A percentile compares a stretch with the other conserved stretches of the same genome.
These are phyloP conservation scores for Dalechampia spathulata DNA, from an alignment of 441 rosid genomes.

Conservation along the genomic window DNA sequence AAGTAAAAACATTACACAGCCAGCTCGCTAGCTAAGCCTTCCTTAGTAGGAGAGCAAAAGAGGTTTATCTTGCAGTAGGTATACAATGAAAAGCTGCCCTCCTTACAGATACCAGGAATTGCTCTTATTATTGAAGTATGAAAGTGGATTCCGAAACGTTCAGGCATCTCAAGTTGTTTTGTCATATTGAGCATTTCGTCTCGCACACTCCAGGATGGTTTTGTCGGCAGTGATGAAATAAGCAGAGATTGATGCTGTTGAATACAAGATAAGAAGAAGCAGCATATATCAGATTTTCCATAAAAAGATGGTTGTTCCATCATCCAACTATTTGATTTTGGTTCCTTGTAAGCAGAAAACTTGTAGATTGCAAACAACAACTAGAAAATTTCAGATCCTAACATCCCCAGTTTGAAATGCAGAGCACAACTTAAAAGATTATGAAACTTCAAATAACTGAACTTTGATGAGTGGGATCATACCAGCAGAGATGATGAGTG, in stretches of 20 bases:
- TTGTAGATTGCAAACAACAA: neutral
- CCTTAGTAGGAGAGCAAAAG: neutral
- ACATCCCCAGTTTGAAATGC: neutral
- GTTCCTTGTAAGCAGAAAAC: neutral
- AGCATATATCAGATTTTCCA: neutral
- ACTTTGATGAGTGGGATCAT: conserved; percentile 9
- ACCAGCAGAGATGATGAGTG: conserved; percentile 68
- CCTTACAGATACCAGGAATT: too few species aligned
- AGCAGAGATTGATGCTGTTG: conserved; percentile 48
- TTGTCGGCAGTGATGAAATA: conserved; percentile 64
- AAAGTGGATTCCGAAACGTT: neutral
- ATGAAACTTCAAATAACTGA: neutral
- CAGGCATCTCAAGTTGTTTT: conserved; percentile 25
- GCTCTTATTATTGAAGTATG: neutral
- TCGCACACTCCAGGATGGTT: conserved; percentile 52
- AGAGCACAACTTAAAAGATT: too few species aligned
- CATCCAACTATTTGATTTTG: neutral
- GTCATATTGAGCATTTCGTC: conserved; percentile 39
- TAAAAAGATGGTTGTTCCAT: neutral
- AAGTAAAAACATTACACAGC: neutral
- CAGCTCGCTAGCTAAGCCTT: neutral
- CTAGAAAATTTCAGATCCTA: neutral
- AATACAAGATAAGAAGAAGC: conserved; percentile 1
- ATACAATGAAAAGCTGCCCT: neutral
- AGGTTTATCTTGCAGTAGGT: neutral